Evolutionary conservation across 768 basidiomycete species (phyloP), one percentile per base, ranked within the genome.

Genomic region (Mycena haematopus): DNA sequence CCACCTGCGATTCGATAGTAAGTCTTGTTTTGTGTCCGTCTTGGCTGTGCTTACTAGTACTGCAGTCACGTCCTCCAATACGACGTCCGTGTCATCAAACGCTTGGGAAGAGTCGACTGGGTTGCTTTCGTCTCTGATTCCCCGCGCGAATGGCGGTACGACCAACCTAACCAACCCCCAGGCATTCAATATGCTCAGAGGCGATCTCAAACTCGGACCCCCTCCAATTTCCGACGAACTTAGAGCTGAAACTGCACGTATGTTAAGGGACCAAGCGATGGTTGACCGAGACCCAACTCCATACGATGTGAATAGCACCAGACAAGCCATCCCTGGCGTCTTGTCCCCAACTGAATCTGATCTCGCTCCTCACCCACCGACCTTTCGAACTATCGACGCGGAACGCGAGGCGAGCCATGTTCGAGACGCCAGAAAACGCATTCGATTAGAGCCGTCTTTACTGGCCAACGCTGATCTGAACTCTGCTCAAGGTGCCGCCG

Each of bases 41-140:
- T 25, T 22, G 52, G 29, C 15, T 27, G 45, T 69, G 60, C 68
- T 75, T 60, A 77, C 60, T 63, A 59, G 46, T 38, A 55, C 51
- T 66, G 22, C 73, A 92, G 92, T 95, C 14, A 88, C 92, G 11
- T 79, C 89, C 17, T 83, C 88, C 8, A 90, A 85, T 46, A 84
- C 90, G 13, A 84, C 89, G 7, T 77, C 85, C 2, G 78, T 91
- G 8, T 84, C 86, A 17, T 73, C 84, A 15, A 82, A 82, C 70
- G 79, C 86, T 66, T 94, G 93, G 91, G 92, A 94, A 72, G 93
- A 94, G 69, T 88, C 87, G 2, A 94, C 93, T 6, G 95, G 95
- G 3, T 82, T 95, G 13, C 79, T 95, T 8, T 88, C 91, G 0
- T 87, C 91, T 0, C 82, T 95, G 27, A 86, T 91, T 58, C 88